These are phyloP conservation scores for Colletotrichum echinochloae DNA, from an alignment of 2,329 filamentous ascomycete species.

Conservation along the genomic window DNA sequence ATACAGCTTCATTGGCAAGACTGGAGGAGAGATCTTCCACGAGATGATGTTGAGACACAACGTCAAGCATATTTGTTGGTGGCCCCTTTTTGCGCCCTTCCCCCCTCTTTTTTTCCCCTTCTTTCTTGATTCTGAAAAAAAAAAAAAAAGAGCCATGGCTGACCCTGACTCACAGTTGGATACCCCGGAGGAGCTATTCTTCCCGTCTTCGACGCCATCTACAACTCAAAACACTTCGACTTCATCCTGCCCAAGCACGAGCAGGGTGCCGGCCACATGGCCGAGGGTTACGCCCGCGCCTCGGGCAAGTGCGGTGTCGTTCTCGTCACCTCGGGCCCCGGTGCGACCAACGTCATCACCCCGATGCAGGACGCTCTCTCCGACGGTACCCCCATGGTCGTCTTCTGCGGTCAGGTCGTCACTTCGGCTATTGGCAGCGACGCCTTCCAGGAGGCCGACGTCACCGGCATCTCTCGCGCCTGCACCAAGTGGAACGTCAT, in stretches of 20 bases:
- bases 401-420: conserved; percentile 93
- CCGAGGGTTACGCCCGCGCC: conserved; percentile 93
- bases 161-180: conserved; percentile 66
- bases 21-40: conserved; percentile 96
- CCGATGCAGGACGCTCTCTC: conserved; percentile 96
- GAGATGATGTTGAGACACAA: conserved; percentile 97
- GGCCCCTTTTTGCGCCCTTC: conserved; percentile 24
- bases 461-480: conserved; percentile 90
- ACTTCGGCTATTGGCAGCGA: conserved; percentile 93
- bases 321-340: conserved; percentile 94
- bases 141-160: conserved; percentile 9
- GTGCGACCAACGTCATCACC: conserved; percentile 95
- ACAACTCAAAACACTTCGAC: conserved; percentile 96
- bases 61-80: conserved; percentile 95
- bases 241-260: conserved; percentile 97
- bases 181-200: conserved; percentile 97
- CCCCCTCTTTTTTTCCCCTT: not conserved
- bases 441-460: conserved; percentile 96
- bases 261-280: conserved; percentile 98
- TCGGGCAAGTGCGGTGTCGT: conserved; percentile 96
- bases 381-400: conserved; percentile 95
- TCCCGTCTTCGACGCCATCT: conserved; percentile 98
- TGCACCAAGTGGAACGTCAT: conserved; percentile 99
- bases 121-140: not conserved
- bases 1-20: conserved; percentile 88